These are phyloP conservation scores for Ophiognomonia clavigignenti-juglandacearum DNA, from an alignment of 2,329 filamentous ascomycete species.

Conservation along the genomic window DNA sequence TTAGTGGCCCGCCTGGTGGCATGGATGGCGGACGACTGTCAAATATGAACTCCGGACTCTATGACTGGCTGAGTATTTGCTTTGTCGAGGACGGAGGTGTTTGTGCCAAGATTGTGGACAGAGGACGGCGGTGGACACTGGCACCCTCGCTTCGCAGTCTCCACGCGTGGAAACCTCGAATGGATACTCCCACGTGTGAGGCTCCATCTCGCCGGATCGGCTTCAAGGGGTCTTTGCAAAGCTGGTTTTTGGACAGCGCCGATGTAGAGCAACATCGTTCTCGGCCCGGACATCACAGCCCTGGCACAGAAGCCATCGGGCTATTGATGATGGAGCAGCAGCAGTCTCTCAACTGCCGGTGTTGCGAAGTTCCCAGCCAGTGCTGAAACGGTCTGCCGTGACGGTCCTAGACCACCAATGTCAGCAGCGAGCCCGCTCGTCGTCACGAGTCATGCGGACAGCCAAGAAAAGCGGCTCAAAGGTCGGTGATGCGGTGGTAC, in stretches of 20 bases:
- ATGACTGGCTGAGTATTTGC: background rate
- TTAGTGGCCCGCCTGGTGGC: background rate
- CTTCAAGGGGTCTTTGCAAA: no score
- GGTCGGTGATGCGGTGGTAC: background rate
- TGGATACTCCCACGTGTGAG: conserved; percentile 6
- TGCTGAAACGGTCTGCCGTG: background rate
- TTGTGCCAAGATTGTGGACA: background rate
- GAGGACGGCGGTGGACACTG: background rate
- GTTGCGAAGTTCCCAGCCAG: no score
- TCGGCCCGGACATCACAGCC: no score
- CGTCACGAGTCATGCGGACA: background rate
- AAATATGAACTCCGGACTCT: background rate
- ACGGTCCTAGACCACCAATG: no score
- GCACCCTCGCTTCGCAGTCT: background rate
- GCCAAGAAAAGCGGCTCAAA: background rate
- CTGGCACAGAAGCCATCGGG: background rate
- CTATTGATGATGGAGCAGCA: background rate
- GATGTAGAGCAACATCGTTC: no score
- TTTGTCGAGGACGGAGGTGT: background rate
- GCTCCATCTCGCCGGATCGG: no score
- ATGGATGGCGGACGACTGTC: background rate
- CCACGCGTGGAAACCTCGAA: background rate
- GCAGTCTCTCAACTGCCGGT: no score
- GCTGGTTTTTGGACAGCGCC: no score
- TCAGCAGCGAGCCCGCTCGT: no score